Conservation (phyloP, 2,329 filamentous ascomycete species). For the Diaporthe vexans region DNA sequence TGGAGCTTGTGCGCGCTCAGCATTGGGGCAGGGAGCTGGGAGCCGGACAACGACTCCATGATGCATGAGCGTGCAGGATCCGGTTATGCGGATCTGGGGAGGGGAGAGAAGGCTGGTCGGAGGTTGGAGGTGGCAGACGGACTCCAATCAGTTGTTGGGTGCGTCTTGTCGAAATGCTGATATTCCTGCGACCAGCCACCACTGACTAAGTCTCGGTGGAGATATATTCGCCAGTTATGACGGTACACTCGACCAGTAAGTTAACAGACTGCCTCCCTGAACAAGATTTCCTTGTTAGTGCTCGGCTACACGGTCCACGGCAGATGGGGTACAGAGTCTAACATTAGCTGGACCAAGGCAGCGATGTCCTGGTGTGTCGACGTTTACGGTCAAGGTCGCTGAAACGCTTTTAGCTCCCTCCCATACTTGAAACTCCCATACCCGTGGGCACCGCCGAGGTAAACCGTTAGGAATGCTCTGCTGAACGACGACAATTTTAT, state of each 20-base stretch:
- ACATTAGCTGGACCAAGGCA: background rate
- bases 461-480: background rate
- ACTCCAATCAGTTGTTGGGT: background rate
- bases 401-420: conserved; percentile 26
- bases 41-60: background rate
- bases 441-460: conserved; percentile 1
- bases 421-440: conserved; percentile 22
- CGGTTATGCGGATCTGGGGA: conserved; percentile 2
- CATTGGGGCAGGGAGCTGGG: background rate
- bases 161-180: background rate
- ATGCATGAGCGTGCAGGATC: conserved; percentile 19
- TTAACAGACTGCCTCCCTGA: background rate
- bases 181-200: conserved; percentile 20
- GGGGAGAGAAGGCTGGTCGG: background rate
- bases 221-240: background rate
- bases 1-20: conserved; percentile 1
- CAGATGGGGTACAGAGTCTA: background rate
- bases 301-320: conserved; percentile 1
- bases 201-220: background rate
- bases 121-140: background rate
- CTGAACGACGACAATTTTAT: background rate
- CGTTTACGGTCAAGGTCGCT: conserved; percentile 19
- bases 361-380: conserved; percentile 22
- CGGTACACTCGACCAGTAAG: background rate
- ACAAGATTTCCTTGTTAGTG: conserved; percentile 8